Conservation (phyloP, 2,329 filamentous ascomycete species). For the Colletotrichum limetticola region DNA sequence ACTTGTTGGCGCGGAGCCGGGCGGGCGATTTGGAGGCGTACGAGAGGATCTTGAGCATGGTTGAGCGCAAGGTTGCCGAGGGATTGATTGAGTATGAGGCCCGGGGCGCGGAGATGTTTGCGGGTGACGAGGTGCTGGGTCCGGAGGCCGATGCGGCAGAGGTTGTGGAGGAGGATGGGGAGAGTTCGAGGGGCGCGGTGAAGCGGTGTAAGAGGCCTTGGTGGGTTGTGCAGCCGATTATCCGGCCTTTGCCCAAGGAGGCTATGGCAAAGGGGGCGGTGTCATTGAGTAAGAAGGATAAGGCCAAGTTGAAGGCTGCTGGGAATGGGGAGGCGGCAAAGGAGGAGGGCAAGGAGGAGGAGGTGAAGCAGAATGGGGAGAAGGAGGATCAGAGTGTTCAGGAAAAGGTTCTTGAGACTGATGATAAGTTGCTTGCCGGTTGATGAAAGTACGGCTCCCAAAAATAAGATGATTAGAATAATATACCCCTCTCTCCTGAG, state of each 20-base stretch:
- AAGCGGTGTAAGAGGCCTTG: constrained; percentile 82
- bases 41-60: constrained; percentile 79
- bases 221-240: constrained; percentile 91
- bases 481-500: constrained; percentile 14
- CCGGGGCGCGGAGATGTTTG: constrained; percentile 61
- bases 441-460: neutral
- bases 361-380: neutral
- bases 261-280: constrained; percentile 85
- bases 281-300: constrained; percentile 77
- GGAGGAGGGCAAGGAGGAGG: neutral
- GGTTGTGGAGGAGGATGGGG: constrained; percentile 52
- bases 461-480: neutral
- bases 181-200: constrained; percentile 75
- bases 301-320: constrained; percentile 49
- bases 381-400: constrained; percentile 21
- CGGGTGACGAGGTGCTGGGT: constrained; percentile 47
- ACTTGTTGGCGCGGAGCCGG: constrained; percentile 78
- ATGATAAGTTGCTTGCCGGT: constrained; percentile 35
- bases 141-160: constrained; percentile 37
- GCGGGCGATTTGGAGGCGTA: constrained; percentile 80
- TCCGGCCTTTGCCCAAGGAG: constrained; percentile 87
- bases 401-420: constrained; percentile 32
- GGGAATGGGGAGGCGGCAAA: neutral
- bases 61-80: constrained; percentile 79
- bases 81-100: constrained; percentile 76